Base-by-base conservation (phyloP, 2,329 filamentous ascomycete genomes). In the Clonostachys rhizophaga region DNA sequence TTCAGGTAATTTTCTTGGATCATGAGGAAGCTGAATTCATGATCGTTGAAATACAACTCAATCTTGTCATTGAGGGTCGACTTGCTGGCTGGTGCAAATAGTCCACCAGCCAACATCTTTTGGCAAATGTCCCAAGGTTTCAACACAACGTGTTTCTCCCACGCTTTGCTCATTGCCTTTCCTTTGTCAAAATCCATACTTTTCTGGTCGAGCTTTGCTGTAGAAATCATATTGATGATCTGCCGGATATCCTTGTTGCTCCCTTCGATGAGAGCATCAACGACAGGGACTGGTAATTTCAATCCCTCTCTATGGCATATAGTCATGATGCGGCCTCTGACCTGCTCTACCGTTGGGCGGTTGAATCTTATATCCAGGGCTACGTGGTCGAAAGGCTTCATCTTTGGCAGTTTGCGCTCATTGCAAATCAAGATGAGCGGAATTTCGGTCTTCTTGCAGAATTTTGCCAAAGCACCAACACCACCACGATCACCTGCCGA, bases 351-450 rank as follows among this genome's bases (percentile, higher is more conserved):
- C 0, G 91, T 95, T 6, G 94, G 94, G 30, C 91, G 84, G 60
- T 87, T 83, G 75, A 99, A 99, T 40, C 84, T 83, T 52, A 99
- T 71, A 54, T 97, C 91, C 58, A 81, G 91, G 3, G 89, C 86
- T 45, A 88, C 86, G 58, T 83, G 81, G 62, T 97, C 91, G 62
- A 99, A 99, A 1, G 94, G 94, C 69, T 92, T 96, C 94, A 99
- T 99, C 76, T 99, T 99, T 33, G 87, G 94, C 52, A 91, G 72
- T 54, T 80, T 84, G 55, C 94, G 86, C 62, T 99, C 94, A 65
- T 99, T 99, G 78, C 94, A 99, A 56, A 99, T 97, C 47, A 99
- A 78, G 55, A 99, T 97, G 63, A 99, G 86, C 1, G 94, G 94
- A 20, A 99, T 84, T 56, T 94, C 84, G 0, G 91, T 94, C 75